Conservation (phyloP, 805 yeast genomes). For the Suhomyces sp. region DNA sequence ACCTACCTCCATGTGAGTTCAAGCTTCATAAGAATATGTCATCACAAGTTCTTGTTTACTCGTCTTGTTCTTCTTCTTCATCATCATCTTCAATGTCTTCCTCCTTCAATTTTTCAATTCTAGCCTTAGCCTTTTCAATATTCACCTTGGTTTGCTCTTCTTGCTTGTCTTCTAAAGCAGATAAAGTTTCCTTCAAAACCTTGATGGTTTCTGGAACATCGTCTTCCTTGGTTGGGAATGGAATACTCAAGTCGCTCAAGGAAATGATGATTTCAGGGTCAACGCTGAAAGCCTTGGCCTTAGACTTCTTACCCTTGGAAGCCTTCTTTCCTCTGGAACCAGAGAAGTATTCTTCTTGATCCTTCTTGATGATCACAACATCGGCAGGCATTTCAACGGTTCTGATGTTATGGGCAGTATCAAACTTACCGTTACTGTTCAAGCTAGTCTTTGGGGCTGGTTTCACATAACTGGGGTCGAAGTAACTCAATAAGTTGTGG, state of each 20-base stretch:
- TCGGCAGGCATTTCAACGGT: constrained; percentile 63
- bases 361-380: constrained; percentile 61
- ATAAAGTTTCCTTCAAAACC: constrained; percentile 69
- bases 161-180: constrained; percentile 67
- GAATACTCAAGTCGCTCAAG: constrained; percentile 70
- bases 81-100: constrained; percentile 37
- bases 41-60: too few species aligned
- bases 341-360: constrained; percentile 58
- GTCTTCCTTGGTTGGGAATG: constrained; percentile 74
- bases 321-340: constrained; percentile 38
- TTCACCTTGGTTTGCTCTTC: constrained; percentile 77
- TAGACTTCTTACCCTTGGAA: constrained; percentile 54
- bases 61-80: constrained; percentile 38
- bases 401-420: constrained; percentile 35
- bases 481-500: constrained; percentile 66
- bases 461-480: constrained; percentile 76
- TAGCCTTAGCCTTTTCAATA: constrained; percentile 73
- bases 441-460: constrained; percentile 39
- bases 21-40: too few species aligned
- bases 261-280: constrained; percentile 79
- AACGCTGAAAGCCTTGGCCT: constrained; percentile 61
- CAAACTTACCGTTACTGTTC: constrained; percentile 19
- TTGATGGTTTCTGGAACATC: constrained; percentile 66
- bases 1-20: too few species aligned
- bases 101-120: constrained; percentile 66